These are phyloP conservation scores for Globisporangium sylvaticum DNA, from an alignment of 352 stramenopile genomes.

Conservation along the genomic window DNA sequence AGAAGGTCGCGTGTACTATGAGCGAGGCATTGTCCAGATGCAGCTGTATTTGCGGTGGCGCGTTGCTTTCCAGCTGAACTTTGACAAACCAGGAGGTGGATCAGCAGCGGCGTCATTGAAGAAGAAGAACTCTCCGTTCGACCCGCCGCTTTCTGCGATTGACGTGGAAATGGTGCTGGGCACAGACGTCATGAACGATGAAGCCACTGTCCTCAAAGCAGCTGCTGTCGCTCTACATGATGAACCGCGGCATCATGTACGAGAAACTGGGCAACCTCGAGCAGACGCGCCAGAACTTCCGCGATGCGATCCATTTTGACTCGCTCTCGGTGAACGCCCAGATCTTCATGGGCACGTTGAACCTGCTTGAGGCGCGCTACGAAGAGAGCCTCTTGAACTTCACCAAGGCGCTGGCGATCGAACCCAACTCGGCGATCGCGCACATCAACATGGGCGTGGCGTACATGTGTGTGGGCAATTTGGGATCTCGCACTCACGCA, in stretches of 20 bases:
- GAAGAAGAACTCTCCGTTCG: conserved; percentile 34
- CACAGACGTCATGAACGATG: conserved; percentile 44
- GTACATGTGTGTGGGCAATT: conserved; percentile 32
- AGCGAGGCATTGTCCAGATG: conserved; percentile 68
- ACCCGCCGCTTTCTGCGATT: conserved; percentile 30
- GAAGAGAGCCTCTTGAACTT: conserved; percentile 33
- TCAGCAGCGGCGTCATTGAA: conserved; percentile 3
- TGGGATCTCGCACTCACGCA: conserved; percentile 29
- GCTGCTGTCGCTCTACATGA: conserved; percentile 60
- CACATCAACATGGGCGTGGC: conserved; percentile 59
- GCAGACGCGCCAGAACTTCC: conserved; percentile 50
- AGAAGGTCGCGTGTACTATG: conserved; percentile 59
- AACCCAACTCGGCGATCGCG: conserved; percentile 47
- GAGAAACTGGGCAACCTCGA: conserved; percentile 47
- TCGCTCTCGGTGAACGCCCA: conserved; percentile 48
- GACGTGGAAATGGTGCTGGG: conserved; percentile 48
- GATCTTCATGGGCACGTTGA: conserved; percentile 60
- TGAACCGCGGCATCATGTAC: conserved; percentile 66
- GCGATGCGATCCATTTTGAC: conserved; percentile 66
- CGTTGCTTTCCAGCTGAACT: conserved; percentile 45
- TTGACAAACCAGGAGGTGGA: conserved; percentile 15
- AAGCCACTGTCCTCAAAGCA: conserved; percentile 53
- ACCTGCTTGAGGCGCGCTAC: conserved; percentile 37
- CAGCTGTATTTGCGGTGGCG: conserved; percentile 68
- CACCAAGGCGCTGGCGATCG: conserved; percentile 38